Evolutionary conservation across 306 rosid species (phyloP).

Genomic region (Vigna radiata): DNA sequence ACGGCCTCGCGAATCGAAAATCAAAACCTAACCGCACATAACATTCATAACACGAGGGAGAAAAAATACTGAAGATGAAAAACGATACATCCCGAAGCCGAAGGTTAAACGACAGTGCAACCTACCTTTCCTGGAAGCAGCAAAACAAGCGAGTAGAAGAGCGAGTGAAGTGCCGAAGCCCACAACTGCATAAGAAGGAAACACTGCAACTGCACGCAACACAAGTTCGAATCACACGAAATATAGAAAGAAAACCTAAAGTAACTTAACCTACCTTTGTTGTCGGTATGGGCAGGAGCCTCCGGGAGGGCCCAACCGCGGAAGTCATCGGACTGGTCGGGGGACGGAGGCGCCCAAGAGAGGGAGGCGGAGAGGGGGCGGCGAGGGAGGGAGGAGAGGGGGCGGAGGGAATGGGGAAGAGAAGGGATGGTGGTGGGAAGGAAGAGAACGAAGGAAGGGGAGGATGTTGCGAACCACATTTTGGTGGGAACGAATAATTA

Average conservation of each 20-base stretch:
- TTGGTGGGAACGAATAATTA: neutral
- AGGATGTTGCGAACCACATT: constrained; percentile 45
- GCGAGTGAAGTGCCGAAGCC: constrained; percentile 69
- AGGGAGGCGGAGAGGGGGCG: constrained; percentile 56
- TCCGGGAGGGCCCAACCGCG: constrained; percentile 73
- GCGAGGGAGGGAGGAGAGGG: constrained; percentile 40
- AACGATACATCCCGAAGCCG: neutral
- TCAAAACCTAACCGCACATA: constrained; percentile 51
- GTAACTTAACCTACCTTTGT: constrained; percentile 18
- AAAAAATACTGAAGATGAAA: neutral
- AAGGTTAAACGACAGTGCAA: neutral
- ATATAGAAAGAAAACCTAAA: neutral
- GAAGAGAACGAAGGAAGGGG: constrained; percentile 46
- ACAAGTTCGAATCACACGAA: constrained; percentile 1
- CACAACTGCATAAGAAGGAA: constrained; percentile 51
- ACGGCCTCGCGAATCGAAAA: constrained; percentile 58
- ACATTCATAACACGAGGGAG: neutral
- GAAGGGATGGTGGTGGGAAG: constrained; percentile 48
- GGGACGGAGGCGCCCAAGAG: constrained; percentile 47
- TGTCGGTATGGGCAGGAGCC: constrained; percentile 40
- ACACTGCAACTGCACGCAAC: constrained; percentile 46
- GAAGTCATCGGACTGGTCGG: constrained; percentile 42
- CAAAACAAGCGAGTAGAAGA: constrained; percentile 59
- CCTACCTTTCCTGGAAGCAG: constrained; percentile 66
- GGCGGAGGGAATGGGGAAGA: constrained; percentile 35